Percentiles rank a stretch among this genome's conserved stretches.
phyloP scores from a whole-genome alignment of 306 rosid species.

The Lotus japonicus region DNA sequence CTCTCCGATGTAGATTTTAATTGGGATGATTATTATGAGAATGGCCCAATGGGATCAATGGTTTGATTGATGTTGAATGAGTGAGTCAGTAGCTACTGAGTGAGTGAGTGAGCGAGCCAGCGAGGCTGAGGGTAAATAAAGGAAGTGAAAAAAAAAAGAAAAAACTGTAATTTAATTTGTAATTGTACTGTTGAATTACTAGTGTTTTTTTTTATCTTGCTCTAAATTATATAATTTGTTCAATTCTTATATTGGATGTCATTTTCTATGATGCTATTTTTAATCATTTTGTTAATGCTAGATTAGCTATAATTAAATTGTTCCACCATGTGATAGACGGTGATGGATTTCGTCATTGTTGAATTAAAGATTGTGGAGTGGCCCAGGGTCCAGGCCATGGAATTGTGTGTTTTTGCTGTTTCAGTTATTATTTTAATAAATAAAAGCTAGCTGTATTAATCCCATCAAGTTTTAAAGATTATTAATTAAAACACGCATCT shows the following conservation, averaged over 20 bases:
- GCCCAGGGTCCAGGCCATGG: neutral
- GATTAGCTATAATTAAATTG: slow-evolving; percentile 6
- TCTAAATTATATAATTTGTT: slow-evolving; percentile 28
- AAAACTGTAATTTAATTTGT: slow-evolving; percentile 23
- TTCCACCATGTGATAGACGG: neutral
- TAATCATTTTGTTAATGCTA: neutral
- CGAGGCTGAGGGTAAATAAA: slow-evolving; percentile 27
- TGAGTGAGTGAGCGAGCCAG: slow-evolving; percentile 6
- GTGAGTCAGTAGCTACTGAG: no score
- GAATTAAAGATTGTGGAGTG: neutral
- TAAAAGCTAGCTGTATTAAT: neutral
- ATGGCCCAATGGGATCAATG: neutral
- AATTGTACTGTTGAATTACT: slow-evolving; percentile 21
- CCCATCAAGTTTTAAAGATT: neutral
- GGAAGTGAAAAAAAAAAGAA: neutral
- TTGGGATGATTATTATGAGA: neutral
- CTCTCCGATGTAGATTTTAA: slow-evolving; percentile 10
- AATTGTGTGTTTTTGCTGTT: neutral
- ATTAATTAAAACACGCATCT: neutral
- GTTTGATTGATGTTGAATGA: slow-evolving; percentile 22
- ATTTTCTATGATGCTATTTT: neutral
- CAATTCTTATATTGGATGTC: slow-evolving; percentile 15
- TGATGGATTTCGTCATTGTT: slow-evolving; percentile 1
- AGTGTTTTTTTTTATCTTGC: neutral
- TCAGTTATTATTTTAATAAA: neutral